Evolutionary conservation across 768 basidiomycete genomes (phyloP).

Genomic region (Podaxis sp.): DNA sequence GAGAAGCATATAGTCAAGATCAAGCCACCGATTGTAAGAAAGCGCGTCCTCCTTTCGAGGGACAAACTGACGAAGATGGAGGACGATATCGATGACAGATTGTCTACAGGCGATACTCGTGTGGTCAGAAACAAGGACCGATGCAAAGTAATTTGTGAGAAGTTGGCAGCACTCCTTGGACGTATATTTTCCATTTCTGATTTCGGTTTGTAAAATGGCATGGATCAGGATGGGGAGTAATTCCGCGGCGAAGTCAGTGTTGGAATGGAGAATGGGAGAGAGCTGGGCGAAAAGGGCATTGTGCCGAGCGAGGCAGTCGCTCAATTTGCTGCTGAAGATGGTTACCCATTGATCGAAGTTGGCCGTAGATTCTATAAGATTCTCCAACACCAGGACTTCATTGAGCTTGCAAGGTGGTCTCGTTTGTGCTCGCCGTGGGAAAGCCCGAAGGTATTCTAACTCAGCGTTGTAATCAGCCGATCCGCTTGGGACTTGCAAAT

Average conservation of each 20-base stretch:
- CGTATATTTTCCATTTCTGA: constrained; percentile 15
- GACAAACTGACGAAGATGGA: constrained; percentile 77
- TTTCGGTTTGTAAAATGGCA: constrained; percentile 44
- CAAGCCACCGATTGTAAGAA: constrained; percentile 77
- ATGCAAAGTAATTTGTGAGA: constrained; percentile 55
- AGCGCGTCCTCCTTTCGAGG: constrained; percentile 31
- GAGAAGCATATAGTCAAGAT: constrained; percentile 68
- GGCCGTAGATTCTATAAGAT: constrained; percentile 32
- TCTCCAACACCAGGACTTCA: constrained; percentile 29
- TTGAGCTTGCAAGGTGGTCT: constrained; percentile 31
- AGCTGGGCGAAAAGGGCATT: constrained; percentile 72
- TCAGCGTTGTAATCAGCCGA: constrained; percentile 38
- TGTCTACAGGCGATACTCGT: constrained; percentile 41
- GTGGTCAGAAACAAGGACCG: constrained; percentile 38
- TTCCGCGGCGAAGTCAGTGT: constrained; percentile 56
- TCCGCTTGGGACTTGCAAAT: constrained; percentile 23
- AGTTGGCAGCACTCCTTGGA: constrained; percentile 18
- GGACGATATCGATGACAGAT: constrained; percentile 68
- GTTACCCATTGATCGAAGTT: constrained; percentile 65
- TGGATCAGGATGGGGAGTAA: constrained; percentile 77
- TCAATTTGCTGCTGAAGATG: constrained; percentile 49
- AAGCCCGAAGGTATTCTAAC: constrained; percentile 45
- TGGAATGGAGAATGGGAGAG: constrained; percentile 47
- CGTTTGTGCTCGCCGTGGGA: constrained; percentile 29
- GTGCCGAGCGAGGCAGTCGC: constrained; percentile 47